Conservation (phyloP, 805 yeast species). For the Debaryomyces maramus region DNA sequence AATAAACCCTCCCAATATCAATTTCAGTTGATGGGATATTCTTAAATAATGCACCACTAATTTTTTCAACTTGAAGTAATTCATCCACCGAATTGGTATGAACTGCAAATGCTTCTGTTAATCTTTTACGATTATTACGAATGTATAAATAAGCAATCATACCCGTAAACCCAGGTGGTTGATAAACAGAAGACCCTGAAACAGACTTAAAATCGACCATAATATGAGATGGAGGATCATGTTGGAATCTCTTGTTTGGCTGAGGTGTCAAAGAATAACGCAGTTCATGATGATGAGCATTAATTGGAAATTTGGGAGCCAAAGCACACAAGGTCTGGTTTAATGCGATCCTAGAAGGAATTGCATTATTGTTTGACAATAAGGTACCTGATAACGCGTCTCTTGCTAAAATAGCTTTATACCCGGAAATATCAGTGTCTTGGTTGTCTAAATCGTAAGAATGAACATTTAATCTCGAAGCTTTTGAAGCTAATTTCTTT, state of each 20-base stretch:
- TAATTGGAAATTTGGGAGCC: slow-evolving; percentile 67
- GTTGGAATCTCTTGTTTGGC: slow-evolving; percentile 46
- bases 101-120: slow-evolving; percentile 80
- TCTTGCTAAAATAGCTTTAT: slow-evolving; percentile 67
- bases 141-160: slow-evolving; percentile 72
- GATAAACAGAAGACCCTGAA: slow-evolving; percentile 52
- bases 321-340: slow-evolving; percentile 72
- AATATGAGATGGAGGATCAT: slow-evolving; percentile 62
- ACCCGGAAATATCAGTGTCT: slow-evolving; percentile 58
- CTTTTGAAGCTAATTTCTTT: slow-evolving; percentile 51
- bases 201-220: slow-evolving; percentile 77
- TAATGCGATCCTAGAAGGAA: slow-evolving; percentile 61
- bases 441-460: slow-evolving; percentile 41
- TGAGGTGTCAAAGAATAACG: slow-evolving; percentile 45
- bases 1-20: slow-evolving; percentile 62
- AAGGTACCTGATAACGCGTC: slow-evolving; percentile 59
- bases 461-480: slow-evolving; percentile 40
- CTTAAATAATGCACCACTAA: slow-evolving; percentile 77
- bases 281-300: slow-evolving; percentile 28
- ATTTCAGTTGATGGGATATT: slow-evolving; percentile 71
- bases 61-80: slow-evolving; percentile 56
- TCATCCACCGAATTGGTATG: slow-evolving; percentile 59
- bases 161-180: slow-evolving; percentile 68
- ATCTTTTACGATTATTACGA: slow-evolving; percentile 58
- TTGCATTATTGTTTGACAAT: slow-evolving; percentile 38